Conservation (phyloP, 768 basidiomycete genomes). For the Cystofilobasidium capitatum region DNA sequence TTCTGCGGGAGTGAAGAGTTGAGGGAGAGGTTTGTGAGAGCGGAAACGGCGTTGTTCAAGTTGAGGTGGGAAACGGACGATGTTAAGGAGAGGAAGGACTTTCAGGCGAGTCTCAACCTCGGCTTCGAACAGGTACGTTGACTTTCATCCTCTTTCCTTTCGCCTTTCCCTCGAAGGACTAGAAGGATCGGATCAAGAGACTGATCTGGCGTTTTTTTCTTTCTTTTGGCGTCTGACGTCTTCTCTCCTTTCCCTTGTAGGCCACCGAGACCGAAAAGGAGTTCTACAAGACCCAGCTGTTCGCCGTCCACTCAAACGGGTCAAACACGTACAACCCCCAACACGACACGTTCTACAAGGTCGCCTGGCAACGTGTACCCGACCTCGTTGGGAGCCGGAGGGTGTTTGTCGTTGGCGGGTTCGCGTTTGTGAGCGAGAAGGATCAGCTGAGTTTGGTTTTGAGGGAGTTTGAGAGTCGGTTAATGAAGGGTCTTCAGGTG, state of each 20-base stretch:
- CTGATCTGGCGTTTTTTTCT: background rate
- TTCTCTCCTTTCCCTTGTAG: background rate
- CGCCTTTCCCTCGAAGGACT: background rate
- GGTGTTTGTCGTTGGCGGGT: slow-evolving; percentile 67
- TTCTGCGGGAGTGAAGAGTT: slow-evolving; percentile 95
- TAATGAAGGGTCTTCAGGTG: slow-evolving; percentile 71
- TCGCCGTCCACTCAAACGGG: slow-evolving; percentile 42
- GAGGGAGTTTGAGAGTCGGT: slow-evolving; percentile 65
- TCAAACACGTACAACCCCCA: background rate
- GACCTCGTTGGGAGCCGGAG: slow-evolving; percentile 75
- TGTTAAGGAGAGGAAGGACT: slow-evolving; percentile 46
- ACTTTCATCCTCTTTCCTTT: background rate
- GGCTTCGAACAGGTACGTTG: slow-evolving; percentile 39
- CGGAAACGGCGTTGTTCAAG: slow-evolving; percentile 74
- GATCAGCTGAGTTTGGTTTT: slow-evolving; percentile 77
- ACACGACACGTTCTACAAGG: slow-evolving; percentile 68
- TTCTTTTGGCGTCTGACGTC: no score
- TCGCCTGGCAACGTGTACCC: slow-evolving; percentile 91
- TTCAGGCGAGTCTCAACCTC: slow-evolving; percentile 48
- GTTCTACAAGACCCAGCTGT: slow-evolving; percentile 46
- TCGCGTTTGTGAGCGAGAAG: slow-evolving; percentile 74
- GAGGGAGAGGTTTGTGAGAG: slow-evolving; percentile 73
- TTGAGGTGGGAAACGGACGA: slow-evolving; percentile 65
- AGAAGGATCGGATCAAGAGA: no score
- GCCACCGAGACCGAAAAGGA: slow-evolving; percentile 54